Conservation (phyloP, 2,329 filamentous ascomycete genomes). For the Thyridium curvatum region DNA sequence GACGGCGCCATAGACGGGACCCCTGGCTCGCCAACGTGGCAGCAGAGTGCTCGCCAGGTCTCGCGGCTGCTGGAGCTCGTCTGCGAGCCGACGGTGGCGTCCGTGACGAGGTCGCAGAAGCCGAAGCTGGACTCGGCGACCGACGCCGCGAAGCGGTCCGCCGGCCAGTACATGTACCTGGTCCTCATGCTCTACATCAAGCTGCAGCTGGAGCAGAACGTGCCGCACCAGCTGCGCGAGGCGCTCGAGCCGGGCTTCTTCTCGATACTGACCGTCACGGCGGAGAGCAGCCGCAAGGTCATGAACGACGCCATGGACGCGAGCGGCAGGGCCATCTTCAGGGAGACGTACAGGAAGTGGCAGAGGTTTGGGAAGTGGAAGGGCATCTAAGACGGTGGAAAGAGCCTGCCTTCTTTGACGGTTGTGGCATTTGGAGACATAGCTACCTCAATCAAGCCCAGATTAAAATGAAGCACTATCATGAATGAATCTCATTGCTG, state of each 20-base stretch:
- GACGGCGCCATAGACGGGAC: too few species aligned
- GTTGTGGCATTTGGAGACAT: too few species aligned
- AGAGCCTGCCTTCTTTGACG: too few species aligned
- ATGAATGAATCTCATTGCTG: too few species aligned
- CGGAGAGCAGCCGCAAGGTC: constrained; percentile 46
- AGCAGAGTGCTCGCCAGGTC: constrained; percentile 15
- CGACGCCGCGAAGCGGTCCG: constrained; percentile 54
- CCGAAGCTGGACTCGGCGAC: constrained; percentile 51
- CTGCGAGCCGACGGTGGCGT: constrained; percentile 51
- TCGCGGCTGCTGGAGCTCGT: constrained; percentile 13
- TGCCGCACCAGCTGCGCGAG: constrained; percentile 44
- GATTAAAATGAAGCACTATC: too few species aligned
- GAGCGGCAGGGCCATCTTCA: constrained; percentile 52
- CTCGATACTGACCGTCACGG: constrained; percentile 52
- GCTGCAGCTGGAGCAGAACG: constrained; percentile 50
- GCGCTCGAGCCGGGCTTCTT: constrained; percentile 52
- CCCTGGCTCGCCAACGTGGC: too few species aligned
- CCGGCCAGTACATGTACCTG: constrained; percentile 56
- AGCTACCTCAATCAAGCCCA: too few species aligned
- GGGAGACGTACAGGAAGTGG: constrained; percentile 52
- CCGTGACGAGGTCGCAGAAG: constrained; percentile 40
- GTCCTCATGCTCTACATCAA: constrained; percentile 54
- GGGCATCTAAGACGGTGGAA: constrained; percentile 36
- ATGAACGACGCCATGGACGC: constrained; percentile 55
- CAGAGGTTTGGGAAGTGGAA: constrained; percentile 60